These are phyloP conservation scores for Artemisia argyi DNA, from an alignment of 129 eudicot species.

Conservation along the genomic window DNA sequence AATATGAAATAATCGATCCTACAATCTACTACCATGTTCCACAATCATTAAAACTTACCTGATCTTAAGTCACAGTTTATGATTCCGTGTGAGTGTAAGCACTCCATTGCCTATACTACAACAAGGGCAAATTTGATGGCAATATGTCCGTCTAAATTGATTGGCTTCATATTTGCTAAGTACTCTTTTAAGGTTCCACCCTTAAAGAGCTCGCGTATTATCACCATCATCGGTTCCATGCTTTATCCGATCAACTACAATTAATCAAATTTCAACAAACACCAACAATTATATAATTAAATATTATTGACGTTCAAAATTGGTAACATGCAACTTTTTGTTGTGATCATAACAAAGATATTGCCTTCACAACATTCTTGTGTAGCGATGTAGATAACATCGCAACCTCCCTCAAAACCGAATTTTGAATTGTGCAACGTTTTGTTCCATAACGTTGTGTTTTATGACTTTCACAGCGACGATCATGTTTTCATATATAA, in stretches of 20 bases:
- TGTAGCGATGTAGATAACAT: constrained; percentile 90
- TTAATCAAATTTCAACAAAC: not conserved
- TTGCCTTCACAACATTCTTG: constrained; percentile 88
- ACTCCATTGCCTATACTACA: constrained; percentile 95
- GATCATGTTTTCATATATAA: constrained; percentile 74
- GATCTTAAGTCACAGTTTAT: constrained; percentile 92
- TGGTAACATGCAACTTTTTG: too few relatives aligned
- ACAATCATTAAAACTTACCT: constrained; percentile 29
- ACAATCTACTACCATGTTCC: too few relatives aligned
- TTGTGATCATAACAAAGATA: not conserved
- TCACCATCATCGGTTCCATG: constrained; percentile 82
- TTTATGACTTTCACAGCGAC: constrained; percentile 81
- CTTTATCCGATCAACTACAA: constrained; percentile 87
- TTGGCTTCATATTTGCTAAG: constrained; percentile 76
- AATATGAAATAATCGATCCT: too few relatives aligned
- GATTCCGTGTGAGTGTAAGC: constrained; percentile 87
- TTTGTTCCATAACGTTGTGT: constrained; percentile 73
- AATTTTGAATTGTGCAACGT: constrained; percentile 62
- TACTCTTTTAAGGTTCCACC: constrained; percentile 86
- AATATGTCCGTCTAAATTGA: constrained; percentile 56
- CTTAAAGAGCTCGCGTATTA: constrained; percentile 77
- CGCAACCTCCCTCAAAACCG: constrained; percentile 85
- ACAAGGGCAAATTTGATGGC: constrained; percentile 88
- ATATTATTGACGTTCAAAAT: too few relatives aligned
- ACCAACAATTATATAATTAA: not conserved